These are phyloP conservation scores for Fusarium sp. DNA, from an alignment of 2,329 filamentous ascomycete species.

Conservation along the genomic window DNA sequence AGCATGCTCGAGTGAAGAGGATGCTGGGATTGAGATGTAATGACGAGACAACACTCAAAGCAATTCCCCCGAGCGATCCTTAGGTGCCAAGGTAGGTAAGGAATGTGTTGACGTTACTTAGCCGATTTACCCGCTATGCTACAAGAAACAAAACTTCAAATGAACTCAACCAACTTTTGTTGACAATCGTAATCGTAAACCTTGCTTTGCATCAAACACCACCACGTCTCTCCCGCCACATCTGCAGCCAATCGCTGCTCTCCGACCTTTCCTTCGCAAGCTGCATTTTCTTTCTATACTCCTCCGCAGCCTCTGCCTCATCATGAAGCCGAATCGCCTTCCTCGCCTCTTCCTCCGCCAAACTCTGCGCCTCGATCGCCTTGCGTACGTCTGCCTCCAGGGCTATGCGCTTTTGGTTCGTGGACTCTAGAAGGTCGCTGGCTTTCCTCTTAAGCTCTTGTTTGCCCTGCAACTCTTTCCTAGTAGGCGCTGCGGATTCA, in stretches of 20 bases:
- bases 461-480: neutral
- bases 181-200: neutral
- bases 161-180: neutral
- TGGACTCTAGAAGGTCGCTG: neutral
- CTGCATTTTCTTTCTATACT: neutral
- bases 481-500: neutral
- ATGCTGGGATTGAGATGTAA: too few relatives aligned
- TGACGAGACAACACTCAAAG: neutral
- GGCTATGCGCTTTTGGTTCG: neutral
- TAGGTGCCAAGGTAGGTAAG: too few relatives aligned
- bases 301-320: neutral
- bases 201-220: neutral
- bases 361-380: too few relatives aligned
- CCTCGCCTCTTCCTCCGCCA: neutral
- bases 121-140: fast-evolving
- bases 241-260: neutral
- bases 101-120: fast-evolving
- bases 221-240: neutral
- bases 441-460: neutral
- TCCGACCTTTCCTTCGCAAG: fast-evolving
- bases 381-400: neutral
- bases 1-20: too few relatives aligned
- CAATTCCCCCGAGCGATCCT: fast-evolving
- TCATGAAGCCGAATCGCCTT: neutral
- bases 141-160: neutral